Conservation (phyloP, 2,329 filamentous ascomycete genomes). For the Parafenestella ontariensis region DNA sequence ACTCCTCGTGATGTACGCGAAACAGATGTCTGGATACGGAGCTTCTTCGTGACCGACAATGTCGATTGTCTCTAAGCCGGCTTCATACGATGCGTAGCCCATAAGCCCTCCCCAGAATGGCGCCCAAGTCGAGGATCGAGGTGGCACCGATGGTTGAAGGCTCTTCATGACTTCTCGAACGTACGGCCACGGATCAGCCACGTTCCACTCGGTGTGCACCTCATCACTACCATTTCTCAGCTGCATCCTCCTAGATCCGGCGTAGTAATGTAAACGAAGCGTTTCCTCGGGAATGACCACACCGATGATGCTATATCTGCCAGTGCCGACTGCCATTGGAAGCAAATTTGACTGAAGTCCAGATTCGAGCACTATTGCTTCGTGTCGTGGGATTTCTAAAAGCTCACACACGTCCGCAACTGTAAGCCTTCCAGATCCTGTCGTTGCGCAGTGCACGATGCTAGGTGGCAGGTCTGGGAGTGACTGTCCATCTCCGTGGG, state of each 20-base stretch:
- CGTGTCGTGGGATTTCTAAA: constrained; percentile 41
- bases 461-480: constrained; percentile 34
- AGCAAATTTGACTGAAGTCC: constrained; percentile 49
- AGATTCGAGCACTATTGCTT: constrained; percentile 58
- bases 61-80: constrained; percentile 70
- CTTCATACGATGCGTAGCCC: constrained; percentile 85
- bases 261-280: constrained; percentile 46
- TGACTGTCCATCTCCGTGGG: constrained; percentile 32
- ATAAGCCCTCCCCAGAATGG: constrained; percentile 85
- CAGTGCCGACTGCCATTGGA: constrained; percentile 57
- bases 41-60: constrained; percentile 53
- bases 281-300: constrained; percentile 64
- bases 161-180: constrained; percentile 49
- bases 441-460: constrained; percentile 43
- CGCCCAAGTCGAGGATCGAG: constrained; percentile 40
- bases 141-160: constrained; percentile 38
- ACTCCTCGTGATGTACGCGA: constrained; percentile 78
- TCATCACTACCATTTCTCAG: constrained; percentile 37
- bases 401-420: constrained; percentile 48
- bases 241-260: constrained; percentile 33
- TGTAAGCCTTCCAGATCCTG: constrained; percentile 44
- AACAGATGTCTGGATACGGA: constrained; percentile 69
- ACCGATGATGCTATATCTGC: constrained; percentile 77
- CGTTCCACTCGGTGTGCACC: constrained; percentile 34
- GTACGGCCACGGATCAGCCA: constrained; percentile 48